Percentiles rank a stretch among this genome's conserved stretches.
Conservation (phyloP, 1,139 yeast species). For the Pichia sp. region DNA sequence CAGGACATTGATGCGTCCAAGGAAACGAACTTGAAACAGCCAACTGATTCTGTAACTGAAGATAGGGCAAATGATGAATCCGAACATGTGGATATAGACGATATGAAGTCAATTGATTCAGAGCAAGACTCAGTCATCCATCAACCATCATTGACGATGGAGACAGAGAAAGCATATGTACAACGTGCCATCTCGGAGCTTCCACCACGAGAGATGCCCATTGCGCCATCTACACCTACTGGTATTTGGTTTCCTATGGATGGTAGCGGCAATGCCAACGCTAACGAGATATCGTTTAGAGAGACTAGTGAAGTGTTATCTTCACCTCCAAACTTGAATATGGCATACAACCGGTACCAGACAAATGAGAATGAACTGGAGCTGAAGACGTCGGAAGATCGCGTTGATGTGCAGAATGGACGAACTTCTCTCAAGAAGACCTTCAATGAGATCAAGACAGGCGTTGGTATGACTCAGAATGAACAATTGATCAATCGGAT, state of each 20-base stretch:
- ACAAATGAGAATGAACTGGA: slow-evolving; percentile 31
- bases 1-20: no score
- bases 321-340: slow-evolving; percentile 28
- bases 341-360: slow-evolving; percentile 34
- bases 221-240: slow-evolving; percentile 14
- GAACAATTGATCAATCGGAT: slow-evolving; percentile 29
- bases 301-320: slow-evolving; percentile 14
- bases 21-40: no score
- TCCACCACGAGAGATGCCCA: neutral
- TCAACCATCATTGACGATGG: neutral
- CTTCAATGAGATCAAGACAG: slow-evolving; percentile 41
- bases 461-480: slow-evolving; percentile 26
- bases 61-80: neutral
- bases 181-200: no score
- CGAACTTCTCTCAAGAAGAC: slow-evolving; percentile 55
- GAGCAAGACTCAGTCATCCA: slow-evolving; percentile 3
- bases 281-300: slow-evolving; percentile 3
- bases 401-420: slow-evolving; percentile 34
- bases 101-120: slow-evolving; percentile 12
- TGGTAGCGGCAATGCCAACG: no score
- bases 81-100: slow-evolving; percentile 2
- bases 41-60: neutral
- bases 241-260: slow-evolving; percentile 26
- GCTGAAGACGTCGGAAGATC: slow-evolving; percentile 27
- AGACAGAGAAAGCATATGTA: neutral